phyloP scores from a whole-genome alignment of 2,329 filamentous ascomycete genomes.

The Sclerotinia sclerotiorum region DNA sequence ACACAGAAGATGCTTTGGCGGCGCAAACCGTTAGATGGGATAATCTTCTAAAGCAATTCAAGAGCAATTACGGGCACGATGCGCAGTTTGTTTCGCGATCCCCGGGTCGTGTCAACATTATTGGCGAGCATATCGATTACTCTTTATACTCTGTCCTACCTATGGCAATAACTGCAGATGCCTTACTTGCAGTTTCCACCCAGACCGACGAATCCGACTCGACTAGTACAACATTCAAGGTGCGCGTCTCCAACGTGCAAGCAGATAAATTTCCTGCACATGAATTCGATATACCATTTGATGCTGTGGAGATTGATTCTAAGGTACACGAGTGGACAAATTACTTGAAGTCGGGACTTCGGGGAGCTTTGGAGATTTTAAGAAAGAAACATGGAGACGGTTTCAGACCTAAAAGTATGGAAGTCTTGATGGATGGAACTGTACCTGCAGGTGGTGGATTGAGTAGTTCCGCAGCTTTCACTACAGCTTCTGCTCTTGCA shows the following conservation, averaged over 20 bases:
- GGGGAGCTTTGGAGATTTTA: constrained; percentile 77
- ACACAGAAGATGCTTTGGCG: constrained; percentile 69
- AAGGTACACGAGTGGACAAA: constrained; percentile 92
- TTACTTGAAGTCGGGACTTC: constrained; percentile 92
- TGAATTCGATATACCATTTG: constrained; percentile 68
- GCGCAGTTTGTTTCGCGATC: constrained; percentile 85
- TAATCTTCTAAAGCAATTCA: constrained; percentile 68
- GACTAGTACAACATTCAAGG: constrained; percentile 54
- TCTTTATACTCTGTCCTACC: constrained; percentile 93
- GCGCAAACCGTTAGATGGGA: constrained; percentile 75
- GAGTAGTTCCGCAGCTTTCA: constrained; percentile 91
- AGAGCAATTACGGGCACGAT: constrained; percentile 64
- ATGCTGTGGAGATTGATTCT: constrained; percentile 76
- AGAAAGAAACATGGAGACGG: constrained; percentile 59
- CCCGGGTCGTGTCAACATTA: constrained; percentile 94
- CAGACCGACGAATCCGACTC: constrained; percentile 47
- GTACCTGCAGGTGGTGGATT: constrained; percentile 91
- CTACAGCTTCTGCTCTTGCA: constrained; percentile 84
- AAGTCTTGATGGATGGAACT: constrained; percentile 85
- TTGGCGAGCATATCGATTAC: constrained; percentile 99
- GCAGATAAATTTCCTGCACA: constrained; percentile 71
- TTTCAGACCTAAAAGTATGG: constrained; percentile 74
- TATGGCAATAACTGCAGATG: constrained; percentile 91
- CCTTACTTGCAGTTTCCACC: constrained; percentile 74
- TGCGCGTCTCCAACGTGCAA: constrained; percentile 80